Evolutionary conservation across 257 asterid species (phyloP).

Genomic region (Solanum chmielewskii): DNA sequence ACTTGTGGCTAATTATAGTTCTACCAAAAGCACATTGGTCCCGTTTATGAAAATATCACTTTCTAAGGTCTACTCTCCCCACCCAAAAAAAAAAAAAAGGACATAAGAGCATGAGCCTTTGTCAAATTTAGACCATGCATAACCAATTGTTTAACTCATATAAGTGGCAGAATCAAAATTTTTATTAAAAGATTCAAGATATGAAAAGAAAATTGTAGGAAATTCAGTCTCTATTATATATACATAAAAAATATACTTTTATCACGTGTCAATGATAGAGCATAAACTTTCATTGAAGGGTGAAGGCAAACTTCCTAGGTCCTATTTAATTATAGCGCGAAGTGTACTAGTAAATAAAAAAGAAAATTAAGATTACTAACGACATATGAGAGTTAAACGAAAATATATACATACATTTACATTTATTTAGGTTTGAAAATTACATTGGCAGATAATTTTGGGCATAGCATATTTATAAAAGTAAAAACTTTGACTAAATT

Average conservation of each 20-base stretch:
- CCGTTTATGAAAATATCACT: background rate
- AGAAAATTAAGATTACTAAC: background rate
- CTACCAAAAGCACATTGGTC: background rate
- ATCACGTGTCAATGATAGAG: too few species aligned
- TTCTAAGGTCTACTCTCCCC: background rate
- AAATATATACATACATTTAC: background rate
- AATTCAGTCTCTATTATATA: rapidly evolving
- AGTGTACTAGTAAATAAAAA: background rate
- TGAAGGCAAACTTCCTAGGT: background rate
- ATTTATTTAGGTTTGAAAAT: background rate
- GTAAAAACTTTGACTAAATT: background rate
- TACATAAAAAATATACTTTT: too few species aligned
- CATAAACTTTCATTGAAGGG: too few species aligned
- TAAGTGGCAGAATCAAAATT: rapidly evolving
- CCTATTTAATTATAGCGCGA: background rate
- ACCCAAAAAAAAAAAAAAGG: background rate
- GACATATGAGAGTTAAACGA: background rate
- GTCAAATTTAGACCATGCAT: background rate
- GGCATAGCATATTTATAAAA: background rate
- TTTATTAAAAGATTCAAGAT: too few species aligned
- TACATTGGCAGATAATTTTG: background rate
- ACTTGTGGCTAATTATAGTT: background rate
- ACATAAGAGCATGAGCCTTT: background rate
- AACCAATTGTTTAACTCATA: background rate
- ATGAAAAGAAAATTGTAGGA: rapidly evolving